phyloP scores from a whole-genome alignment of 345 rosid species.

The Euphorbia peplus region DNA sequence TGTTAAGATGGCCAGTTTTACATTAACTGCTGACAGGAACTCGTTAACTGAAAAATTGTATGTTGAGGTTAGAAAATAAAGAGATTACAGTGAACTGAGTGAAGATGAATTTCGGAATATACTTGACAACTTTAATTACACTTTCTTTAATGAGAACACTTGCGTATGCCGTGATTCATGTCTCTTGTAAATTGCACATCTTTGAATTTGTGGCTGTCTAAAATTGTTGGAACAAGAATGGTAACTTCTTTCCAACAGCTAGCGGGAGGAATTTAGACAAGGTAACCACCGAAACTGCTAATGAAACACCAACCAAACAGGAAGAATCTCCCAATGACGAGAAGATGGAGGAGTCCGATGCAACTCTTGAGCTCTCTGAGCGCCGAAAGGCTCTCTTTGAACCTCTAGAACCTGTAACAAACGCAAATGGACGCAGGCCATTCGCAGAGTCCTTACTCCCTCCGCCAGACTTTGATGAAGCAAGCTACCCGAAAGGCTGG shows the following conservation, averaged over 20 bases:
- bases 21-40: too few species aligned
- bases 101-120: too few species aligned
- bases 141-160: too few species aligned
- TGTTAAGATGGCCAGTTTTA: too few species aligned
- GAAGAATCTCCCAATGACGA: slow-evolving; percentile 39
- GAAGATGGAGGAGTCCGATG: slow-evolving; percentile 35
- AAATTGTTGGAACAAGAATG: slow-evolving; percentile 34
- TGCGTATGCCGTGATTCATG: not conserved
- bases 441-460: slow-evolving; percentile 74
- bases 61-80: too few species aligned
- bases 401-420: slow-evolving; percentile 66
- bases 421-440: slow-evolving; percentile 43
- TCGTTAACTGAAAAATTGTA: too few species aligned
- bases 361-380: slow-evolving; percentile 52
- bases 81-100: too few species aligned
- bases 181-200: not conserved
- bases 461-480: slow-evolving; percentile 84
- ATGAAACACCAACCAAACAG: slow-evolving; percentile 43
- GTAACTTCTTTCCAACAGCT: slow-evolving; percentile 54
- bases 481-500: slow-evolving; percentile 89
- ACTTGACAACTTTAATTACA: too few species aligned
- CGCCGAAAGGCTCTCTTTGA: slow-evolving; percentile 83
- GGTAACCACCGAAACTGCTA: slow-evolving; percentile 33
- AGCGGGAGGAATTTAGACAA: slow-evolving; percentile 45
- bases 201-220: slow-evolving; percentile 1